Percentiles rank a stretch among this genome's conserved stretches.
These are phyloP conservation scores for Penicillium griseofulvum DNA, from an alignment of 2,329 filamentous ascomycete species.

Conservation along the genomic window DNA sequence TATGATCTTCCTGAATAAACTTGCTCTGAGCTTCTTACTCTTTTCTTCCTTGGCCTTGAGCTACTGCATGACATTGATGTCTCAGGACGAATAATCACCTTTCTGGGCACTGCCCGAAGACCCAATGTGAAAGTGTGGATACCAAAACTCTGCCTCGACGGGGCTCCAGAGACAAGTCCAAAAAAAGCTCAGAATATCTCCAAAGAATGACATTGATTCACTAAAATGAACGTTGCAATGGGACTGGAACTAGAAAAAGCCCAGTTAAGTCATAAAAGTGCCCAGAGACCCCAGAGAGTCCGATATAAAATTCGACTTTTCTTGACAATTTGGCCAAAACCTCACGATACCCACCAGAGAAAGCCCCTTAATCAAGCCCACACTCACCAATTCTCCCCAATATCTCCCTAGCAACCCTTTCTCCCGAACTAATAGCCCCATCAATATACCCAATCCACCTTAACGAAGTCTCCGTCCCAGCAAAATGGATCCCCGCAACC, in stretches of 20 bases:
- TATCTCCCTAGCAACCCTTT: slow-evolving; percentile 14
- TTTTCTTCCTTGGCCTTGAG: not conserved
- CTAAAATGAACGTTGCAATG: not conserved
- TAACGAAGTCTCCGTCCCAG: slow-evolving; percentile 23
- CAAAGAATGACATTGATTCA: not conserved
- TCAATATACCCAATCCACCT: slow-evolving; percentile 30
- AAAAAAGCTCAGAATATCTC: not conserved
- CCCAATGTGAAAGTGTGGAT: not conserved
- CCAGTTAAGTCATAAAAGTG: not conserved
- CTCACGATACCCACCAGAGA: not conserved
- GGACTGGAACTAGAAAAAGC: accelerated
- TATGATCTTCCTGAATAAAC: no score
- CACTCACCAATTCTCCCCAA: not conserved
- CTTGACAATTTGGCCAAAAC: not conserved
- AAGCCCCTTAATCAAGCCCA: not conserved
- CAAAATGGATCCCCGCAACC: slow-evolving; percentile 22
- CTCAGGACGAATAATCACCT: not conserved
- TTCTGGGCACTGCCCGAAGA: not conserved
- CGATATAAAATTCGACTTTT: not conserved
- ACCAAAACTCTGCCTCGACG: not conserved
- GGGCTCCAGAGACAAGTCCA: not conserved
- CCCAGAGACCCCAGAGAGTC: no score
- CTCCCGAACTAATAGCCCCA: slow-evolving; percentile 24
- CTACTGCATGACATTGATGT: not conserved
- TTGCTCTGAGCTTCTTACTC: not conserved